Conservation (phyloP, 495 filamentous ascomycete species). For the Astrocystis sublimbata region DNA sequence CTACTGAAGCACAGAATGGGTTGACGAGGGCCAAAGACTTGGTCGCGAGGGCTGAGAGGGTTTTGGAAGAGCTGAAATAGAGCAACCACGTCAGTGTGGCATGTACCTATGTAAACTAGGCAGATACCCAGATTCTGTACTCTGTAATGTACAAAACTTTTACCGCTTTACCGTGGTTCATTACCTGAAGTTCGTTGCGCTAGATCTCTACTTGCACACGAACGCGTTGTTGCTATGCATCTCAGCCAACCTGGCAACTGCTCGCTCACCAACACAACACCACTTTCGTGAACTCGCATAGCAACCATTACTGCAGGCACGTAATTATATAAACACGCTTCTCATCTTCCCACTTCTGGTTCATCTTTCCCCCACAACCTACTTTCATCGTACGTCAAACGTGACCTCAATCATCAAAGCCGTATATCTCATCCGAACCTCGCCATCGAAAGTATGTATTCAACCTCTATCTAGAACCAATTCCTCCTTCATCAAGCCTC, state of each 20-base stretch:
- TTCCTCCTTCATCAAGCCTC: background rate
- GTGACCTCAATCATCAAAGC: background rate
- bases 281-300: background rate
- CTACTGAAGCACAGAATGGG: background rate
- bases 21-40: constrained; percentile 11
- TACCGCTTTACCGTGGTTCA: constrained; percentile 2
- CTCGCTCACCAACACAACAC: too few species aligned
- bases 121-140: constrained; percentile 15
- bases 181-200: background rate
- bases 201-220: background rate
- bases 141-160: background rate
- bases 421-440: background rate
- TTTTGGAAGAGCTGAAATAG: constrained; percentile 15
- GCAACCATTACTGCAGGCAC: background rate
- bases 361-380: background rate
- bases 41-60: constrained; percentile 10
- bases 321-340: background rate
- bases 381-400: background rate
- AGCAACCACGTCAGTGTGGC: constrained; percentile 9
- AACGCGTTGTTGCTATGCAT: background rate
- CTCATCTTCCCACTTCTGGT: background rate
- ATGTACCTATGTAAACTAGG: constrained; percentile 14
- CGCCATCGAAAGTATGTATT: background rate
- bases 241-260: too few species aligned
- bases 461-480: background rate